Conservation (phyloP, 257 asterid species). For the Penstemon eatonii region DNA sequence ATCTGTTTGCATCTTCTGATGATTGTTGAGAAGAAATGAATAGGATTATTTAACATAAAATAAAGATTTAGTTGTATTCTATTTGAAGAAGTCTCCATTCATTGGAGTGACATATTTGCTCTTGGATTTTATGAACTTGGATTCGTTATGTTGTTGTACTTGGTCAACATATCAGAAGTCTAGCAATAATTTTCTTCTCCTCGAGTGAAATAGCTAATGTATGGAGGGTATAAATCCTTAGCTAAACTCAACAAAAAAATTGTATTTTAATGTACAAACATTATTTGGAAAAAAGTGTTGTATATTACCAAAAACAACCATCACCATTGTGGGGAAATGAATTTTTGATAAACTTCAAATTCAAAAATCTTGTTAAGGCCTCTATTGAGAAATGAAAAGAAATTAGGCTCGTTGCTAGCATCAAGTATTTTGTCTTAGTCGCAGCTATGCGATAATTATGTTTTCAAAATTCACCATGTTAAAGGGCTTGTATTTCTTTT, state of each 20-base stretch:
- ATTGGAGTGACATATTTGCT: neutral
- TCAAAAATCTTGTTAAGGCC: neutral
- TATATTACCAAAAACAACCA: neutral
- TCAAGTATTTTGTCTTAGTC: neutral
- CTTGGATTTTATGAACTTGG: too few species aligned
- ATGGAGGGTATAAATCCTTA: neutral
- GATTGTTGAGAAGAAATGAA: neutral
- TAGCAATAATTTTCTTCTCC: too few species aligned
- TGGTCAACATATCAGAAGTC: too few species aligned
- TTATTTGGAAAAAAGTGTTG: neutral
- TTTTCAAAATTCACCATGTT: neutral
- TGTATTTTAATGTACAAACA: too few species aligned
- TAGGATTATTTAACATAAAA: neutral
- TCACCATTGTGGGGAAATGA: neutral
- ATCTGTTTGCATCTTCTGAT: neutral
- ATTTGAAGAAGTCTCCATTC: neutral
- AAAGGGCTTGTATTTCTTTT: slow-evolving; percentile 3
- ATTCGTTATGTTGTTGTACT: too few species aligned
- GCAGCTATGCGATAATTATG: neutral
- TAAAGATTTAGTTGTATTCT: neutral
- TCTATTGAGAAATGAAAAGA: neutral
- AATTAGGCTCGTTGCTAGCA: neutral
- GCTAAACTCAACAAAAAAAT: neutral
- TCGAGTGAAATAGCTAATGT: too few species aligned
- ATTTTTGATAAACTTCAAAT: neutral